phyloP scores from a whole-genome alignment of 768 basidiomycete species.

The Boletellus sp. region DNA sequence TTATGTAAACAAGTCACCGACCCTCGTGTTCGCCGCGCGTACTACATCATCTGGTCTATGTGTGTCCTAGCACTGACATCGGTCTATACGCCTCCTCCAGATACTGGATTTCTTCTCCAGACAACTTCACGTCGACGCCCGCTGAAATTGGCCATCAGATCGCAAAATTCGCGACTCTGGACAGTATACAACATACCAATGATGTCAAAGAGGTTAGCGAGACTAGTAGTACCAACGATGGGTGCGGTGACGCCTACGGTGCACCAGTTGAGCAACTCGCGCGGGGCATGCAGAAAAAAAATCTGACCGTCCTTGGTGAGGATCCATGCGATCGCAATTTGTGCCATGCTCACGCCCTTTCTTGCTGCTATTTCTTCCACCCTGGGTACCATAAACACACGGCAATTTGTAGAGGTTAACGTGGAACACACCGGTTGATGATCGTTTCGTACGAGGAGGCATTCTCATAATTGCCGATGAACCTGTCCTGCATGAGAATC shows the following conservation, averaged over 20 bases:
- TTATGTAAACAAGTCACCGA: conserved; percentile 15
- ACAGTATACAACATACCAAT: conserved; percentile 28
- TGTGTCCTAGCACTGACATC: conserved; percentile 38
- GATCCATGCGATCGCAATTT: conserved; percentile 41
- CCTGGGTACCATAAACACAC: conserved; percentile 15
- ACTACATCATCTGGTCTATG: conserved; percentile 1
- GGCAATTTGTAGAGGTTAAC: no score
- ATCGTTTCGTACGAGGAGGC: conserved; percentile 26
- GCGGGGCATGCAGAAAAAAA: neutral
- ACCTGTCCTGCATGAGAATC: conserved; percentile 17
- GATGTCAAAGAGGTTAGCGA: conserved; percentile 39
- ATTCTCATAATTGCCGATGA: conserved; percentile 22
- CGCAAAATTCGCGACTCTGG: neutral
- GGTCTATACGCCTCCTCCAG: conserved; percentile 46
- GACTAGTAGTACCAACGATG: conserved; percentile 41
- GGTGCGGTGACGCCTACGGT: conserved; percentile 37
- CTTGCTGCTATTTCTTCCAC: conserved; percentile 39
- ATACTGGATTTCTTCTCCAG: conserved; percentile 45
- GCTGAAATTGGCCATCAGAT: conserved; percentile 19
- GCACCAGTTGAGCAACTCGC: neutral
- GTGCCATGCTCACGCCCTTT: conserved; percentile 39
- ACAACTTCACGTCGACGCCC: conserved; percentile 41
- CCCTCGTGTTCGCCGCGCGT: neutral
- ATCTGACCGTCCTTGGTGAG: conserved; percentile 29
- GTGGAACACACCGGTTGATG: conserved; percentile 21